Evolutionary conservation across 202 grass and related monocot genomes (phyloP), one percentile per base, ranked within the genome.

Genomic region (Zoysia matrella): DNA sequence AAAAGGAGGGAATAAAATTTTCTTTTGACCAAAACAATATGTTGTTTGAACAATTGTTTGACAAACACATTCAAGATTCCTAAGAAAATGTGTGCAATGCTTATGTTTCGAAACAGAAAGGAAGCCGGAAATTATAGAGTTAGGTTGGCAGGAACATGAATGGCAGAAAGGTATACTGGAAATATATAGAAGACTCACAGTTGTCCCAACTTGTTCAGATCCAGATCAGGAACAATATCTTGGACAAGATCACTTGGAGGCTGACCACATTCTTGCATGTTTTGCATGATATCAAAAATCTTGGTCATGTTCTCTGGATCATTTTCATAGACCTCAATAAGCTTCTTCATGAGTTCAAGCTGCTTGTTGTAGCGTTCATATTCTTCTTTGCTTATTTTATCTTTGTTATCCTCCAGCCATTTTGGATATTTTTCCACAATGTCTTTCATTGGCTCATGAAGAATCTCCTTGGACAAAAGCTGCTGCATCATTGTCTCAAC

Each of bases 401-500:
- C n/a, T n/a, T n/a, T n/a, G n/a, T n/a, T n/a, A n/a, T n/a, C n/a
- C n/a, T n/a, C n/a, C n/a, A n/a, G n/a, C n/a, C n/a, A n/a, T n/a
- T n/a, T n/a, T n/a, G n/a, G n/a, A n/a, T n/a, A n/a, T n/a, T n/a
- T n/a, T n/a, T n/a, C n/a, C n/a, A n/a, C n/a, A n/a, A n/a, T n/a
- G n/a, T n/a, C n/a, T n/a, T n/a, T n/a, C n/a, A n/a, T 95, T n/a
- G n/a, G n/a, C n/a, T 99, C 96, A 60, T 99, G 81, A 57, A 99
- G 93, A 88, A 99, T 99, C 53, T 99, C 96, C 78, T 95, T 95
- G 74, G 96, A 95, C 55, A 99, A 73, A 84, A 99, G 96, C 64
- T 99, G 96, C 52, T 95, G 93, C 96, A 99, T 95, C 96, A 99
- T 99, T 62, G 87, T 99, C 84, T 95, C 89, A 71, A 99, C 87